These are phyloP conservation scores for Favolaschia claudopus DNA, from an alignment of 768 basidiomycete genomes.

Conservation along the genomic window DNA sequence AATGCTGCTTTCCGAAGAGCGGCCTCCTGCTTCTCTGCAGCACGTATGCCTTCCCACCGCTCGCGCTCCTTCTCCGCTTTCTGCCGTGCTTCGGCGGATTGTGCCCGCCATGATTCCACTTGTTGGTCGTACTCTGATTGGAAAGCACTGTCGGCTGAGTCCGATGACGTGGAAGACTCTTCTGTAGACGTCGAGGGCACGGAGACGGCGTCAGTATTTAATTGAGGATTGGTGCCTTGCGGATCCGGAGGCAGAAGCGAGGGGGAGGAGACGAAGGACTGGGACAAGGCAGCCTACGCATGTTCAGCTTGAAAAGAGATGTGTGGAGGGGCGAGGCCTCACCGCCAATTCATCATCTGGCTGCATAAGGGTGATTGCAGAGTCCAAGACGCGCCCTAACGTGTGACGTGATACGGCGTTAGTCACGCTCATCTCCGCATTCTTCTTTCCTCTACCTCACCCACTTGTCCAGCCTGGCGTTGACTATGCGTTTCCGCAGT, in stretches of 20 bases:
- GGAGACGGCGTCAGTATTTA: constrained; percentile 8
- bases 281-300: constrained; percentile 40
- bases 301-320: constrained; percentile 8
- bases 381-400: too few species aligned
- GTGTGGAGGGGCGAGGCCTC: background rate
- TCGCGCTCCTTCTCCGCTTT: constrained; percentile 79
- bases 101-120: constrained; percentile 72
- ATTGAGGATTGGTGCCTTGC: constrained; percentile 16
- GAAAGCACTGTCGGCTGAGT: constrained; percentile 57
- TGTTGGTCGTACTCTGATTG: constrained; percentile 75
- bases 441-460: too few species aligned
- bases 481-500: too few species aligned
- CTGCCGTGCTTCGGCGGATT: constrained; percentile 73
- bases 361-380: constrained; percentile 19
- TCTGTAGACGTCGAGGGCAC: constrained; percentile 19
- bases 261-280: constrained; percentile 40
- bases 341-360: constrained; percentile 43
- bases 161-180: constrained; percentile 23
- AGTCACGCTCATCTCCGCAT: too few species aligned
- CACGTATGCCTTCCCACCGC: constrained; percentile 74
- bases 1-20: constrained; percentile 45
- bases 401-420: too few species aligned
- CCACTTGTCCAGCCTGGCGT: too few species aligned
- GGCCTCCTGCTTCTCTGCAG: constrained; percentile 55
- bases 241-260: constrained; percentile 28